Evolutionary conservation across 2,329 filamentous ascomycete genomes (phyloP).

Genomic region (Ceratocystis cacaofunesta): DNA sequence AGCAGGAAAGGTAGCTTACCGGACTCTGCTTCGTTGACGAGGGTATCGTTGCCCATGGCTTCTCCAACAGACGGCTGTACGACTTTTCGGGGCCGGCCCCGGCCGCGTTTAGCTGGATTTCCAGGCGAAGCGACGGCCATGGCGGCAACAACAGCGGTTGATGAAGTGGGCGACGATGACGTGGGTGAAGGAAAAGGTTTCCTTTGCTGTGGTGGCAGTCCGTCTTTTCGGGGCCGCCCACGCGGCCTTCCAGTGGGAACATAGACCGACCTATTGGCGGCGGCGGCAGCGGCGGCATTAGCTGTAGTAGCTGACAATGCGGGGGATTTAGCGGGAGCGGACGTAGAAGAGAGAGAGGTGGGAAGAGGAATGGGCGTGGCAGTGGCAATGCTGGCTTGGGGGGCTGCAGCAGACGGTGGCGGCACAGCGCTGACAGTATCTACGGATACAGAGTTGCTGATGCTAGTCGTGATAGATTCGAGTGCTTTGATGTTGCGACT

Average conservation of each 20-base stretch:
- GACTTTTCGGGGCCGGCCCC: conserved; percentile 19
- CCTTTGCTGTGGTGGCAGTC: conserved; percentile 13
- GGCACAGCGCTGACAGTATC: neutral
- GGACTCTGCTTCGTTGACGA: conserved; percentile 2
- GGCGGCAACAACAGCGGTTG: conserved; percentile 1
- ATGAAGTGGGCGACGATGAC: neutral
- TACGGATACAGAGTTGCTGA: neutral
- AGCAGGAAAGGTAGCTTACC: conserved; percentile 5
- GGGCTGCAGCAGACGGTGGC: neutral
- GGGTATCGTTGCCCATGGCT: conserved; percentile 14
- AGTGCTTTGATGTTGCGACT: conserved; percentile 20
- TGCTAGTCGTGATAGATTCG: conserved; percentile 10
- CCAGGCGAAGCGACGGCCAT: conserved; percentile 5
- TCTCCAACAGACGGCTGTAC: conserved; percentile 18
- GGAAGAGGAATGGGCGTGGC: neutral
- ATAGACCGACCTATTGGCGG: conserved; percentile 23
- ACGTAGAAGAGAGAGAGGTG: neutral
- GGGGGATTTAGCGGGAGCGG: too few relatives aligned
- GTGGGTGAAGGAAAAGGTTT: neutral
- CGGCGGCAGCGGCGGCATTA: conserved; percentile 9
- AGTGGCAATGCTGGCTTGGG: neutral
- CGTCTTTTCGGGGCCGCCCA: conserved; percentile 33
- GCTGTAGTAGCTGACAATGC: too few relatives aligned
- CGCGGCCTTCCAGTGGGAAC: conserved; percentile 32
- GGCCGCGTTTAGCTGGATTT: conserved; percentile 15